Evolutionary conservation across 345 rosid species (phyloP), one percentile per base, ranked within the genome.

Genomic region (Gossypioides kirkii): DNA sequence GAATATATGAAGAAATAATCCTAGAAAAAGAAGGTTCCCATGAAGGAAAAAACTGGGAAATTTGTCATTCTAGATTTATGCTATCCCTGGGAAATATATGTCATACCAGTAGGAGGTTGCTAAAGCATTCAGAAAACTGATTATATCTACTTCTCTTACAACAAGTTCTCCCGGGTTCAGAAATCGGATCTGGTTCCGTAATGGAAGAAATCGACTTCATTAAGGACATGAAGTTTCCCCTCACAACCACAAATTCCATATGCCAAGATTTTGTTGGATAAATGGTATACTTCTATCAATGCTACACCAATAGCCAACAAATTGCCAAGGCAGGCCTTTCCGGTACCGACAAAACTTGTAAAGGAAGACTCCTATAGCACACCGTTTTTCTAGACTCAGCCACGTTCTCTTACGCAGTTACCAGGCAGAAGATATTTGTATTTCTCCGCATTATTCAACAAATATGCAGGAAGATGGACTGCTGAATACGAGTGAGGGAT

Each of bases 361-460:
- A 66, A 70, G 55, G 67, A 58, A 32, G 74, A 43, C 63, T 82
- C 53, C 23, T 59, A 81, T 45, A 74, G 71, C 22, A 47, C 13
- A 62, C 61, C 25, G 13, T 10, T 42, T 56, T 17, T 28, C 36
- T 1, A 25, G 71, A 47, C 60, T 90, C 85, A 94, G 86, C 87
- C 94, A 82, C 86, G 69, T 77, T 91, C 96, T 78, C 98, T 80
- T 72, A 41, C 63, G 81, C 98, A 94, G 79, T 94, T 86, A 38
- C 98, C 97, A 38, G 98, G 98, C 85, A 94, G 84, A 52, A 91
- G 83, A 84, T 82, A 87, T 64, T 78, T 90, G 84, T 89, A 94
- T 73, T 87, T 78, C 61, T 87, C 90, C n/a, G 93, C 89, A 55
- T 90, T 88, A 18, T 87, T 81, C 69, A 91, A 79, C 80, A 91